These are phyloP conservation scores for Suillus lakei DNA, from an alignment of 768 basidiomycete species.

Conservation along the genomic window DNA sequence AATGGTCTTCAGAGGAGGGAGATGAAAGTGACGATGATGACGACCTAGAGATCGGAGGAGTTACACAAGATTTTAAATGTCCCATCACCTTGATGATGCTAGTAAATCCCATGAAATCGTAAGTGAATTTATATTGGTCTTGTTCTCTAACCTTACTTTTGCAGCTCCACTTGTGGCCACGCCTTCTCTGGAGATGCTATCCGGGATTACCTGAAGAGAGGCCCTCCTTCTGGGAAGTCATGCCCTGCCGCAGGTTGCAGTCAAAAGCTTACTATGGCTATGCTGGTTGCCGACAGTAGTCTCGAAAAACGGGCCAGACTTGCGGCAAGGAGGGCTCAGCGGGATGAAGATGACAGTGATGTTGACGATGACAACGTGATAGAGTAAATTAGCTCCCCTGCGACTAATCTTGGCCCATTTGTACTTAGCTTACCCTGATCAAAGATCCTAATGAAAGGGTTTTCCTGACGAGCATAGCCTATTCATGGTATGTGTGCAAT, in stretches of 20 bases:
- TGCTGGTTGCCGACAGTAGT: slow-evolving; percentile 58
- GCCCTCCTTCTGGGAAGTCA: slow-evolving; percentile 38
- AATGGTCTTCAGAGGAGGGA: slow-evolving; percentile 62
- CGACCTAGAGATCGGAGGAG: slow-evolving; percentile 87
- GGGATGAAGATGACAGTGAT: slow-evolving; percentile 40
- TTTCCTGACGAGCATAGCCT: background rate
- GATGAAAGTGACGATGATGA: slow-evolving; percentile 87
- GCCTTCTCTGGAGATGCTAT: slow-evolving; percentile 82
- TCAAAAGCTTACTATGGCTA: slow-evolving; percentile 53
- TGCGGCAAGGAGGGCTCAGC: slow-evolving; percentile 55
- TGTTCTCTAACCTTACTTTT: slow-evolving; percentile 13
- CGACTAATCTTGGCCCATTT: background rate
- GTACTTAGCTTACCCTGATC: background rate
- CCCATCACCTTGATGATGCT: slow-evolving; percentile 75
- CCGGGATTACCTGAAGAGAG: slow-evolving; percentile 56
- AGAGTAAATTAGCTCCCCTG: slow-evolving; percentile 40
- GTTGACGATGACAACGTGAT: slow-evolving; percentile 59
- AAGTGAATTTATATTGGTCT: slow-evolving; percentile 29
- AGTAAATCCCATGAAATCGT: slow-evolving; percentile 85
- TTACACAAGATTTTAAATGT: slow-evolving; percentile 83
- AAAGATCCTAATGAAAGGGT: background rate
- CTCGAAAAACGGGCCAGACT: slow-evolving; percentile 68
- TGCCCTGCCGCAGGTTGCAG: slow-evolving; percentile 81
- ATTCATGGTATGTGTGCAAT: background rate
- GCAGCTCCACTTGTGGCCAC: slow-evolving; percentile 74